Base-by-base conservation (phyloP, 805 yeast genomes). In the Myxozyma neglecta region DNA sequence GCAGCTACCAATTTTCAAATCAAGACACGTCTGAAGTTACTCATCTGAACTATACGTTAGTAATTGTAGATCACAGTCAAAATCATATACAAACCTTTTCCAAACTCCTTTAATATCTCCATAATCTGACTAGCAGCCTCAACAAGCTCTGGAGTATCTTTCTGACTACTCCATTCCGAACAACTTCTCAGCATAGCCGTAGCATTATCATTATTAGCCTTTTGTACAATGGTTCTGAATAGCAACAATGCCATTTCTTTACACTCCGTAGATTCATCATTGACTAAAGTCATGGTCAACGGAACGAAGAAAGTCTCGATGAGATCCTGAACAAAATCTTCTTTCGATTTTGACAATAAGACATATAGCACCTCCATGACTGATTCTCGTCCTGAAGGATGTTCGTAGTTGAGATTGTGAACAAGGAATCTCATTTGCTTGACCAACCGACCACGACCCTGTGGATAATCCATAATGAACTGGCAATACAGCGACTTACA, bases 391-490 rank as follows among this genome's bases (percentile, higher is more conserved):
- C 99, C 99, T 46, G 84, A 80, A 60, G 88, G 88, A 3, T 96
- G 85, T 4, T 96, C 92, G 72, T 94, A 94, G 29, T 85, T 81
- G 65, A 94, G 77, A 72, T 94, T 94, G 58, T 83, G 84, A 8
- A 92, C 88, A 74, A 94, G 79, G 71, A 87, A 85, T 65, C 86
- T 85, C 75, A 93, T 86, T 66, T 90, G 96, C 68, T 87, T 89
- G 65, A 89, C 94, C 52, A 94, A 73, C 66, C 90, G 83, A 3
- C 93, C 91, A 69, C 86, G 81, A 37, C 98, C 91, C 76, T 93
- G 97, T 69, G 96, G 98, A 71, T 89, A 94, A 69, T 91, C 97
- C 88, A 90, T 88, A 70, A 94, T 76, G 69, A 94, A 94, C 69
- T 86, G 91, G 73, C 85, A 88, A 72, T 85, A 94, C 1, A 88